A percentile compares a stretch with the other conserved stretches of the same genome.
These are phyloP conservation scores for Limnanthes douglasii DNA, from an alignment of 345 rosid genomes.

Conservation along the genomic window DNA sequence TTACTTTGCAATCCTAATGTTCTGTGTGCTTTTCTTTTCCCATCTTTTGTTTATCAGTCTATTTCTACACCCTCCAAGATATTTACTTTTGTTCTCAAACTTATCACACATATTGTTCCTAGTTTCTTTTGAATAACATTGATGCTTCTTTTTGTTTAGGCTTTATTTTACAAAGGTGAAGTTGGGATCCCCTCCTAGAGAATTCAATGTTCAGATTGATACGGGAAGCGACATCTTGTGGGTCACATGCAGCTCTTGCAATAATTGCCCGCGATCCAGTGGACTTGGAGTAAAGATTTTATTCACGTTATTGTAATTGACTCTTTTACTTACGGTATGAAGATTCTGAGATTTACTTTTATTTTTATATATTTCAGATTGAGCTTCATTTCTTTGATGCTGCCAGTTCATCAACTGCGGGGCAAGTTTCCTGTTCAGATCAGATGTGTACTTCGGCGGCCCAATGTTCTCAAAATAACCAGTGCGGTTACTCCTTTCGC, in stretches of 20 bases:
- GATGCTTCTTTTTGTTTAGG: conserved; percentile 26
- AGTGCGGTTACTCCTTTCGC: conserved; percentile 69
- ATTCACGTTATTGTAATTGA: conserved; percentile 8
- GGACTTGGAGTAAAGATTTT: conserved; percentile 64
- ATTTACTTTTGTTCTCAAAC: no score
- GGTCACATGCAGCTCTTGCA: conserved; percentile 79
- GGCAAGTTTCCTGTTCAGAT: conserved; percentile 41
- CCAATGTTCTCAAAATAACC: conserved; percentile 55
- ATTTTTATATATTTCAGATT: conserved; percentile 27
- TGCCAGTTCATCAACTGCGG: conserved; percentile 49
- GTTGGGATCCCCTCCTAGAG: conserved; percentile 90
- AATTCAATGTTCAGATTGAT: conserved; percentile 94
- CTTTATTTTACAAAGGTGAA: conserved; percentile 92
- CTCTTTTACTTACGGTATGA: conserved; percentile 1
- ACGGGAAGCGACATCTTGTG: conserved; percentile 93
- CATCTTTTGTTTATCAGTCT: no score
- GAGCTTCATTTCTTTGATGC: conserved; percentile 67
- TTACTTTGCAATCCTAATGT: background rate
- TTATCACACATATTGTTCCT: conserved; percentile 10
- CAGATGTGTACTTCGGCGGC: conserved; percentile 38
- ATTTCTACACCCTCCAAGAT: no score
- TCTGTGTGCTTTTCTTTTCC: background rate
- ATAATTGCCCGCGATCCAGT: conserved; percentile 68
- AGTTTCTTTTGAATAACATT: background rate
- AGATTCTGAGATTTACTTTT: conserved; percentile 7